phyloP scores from a whole-genome alignment of 23 red algal genomes.

The Chondrus crispus region DNA sequence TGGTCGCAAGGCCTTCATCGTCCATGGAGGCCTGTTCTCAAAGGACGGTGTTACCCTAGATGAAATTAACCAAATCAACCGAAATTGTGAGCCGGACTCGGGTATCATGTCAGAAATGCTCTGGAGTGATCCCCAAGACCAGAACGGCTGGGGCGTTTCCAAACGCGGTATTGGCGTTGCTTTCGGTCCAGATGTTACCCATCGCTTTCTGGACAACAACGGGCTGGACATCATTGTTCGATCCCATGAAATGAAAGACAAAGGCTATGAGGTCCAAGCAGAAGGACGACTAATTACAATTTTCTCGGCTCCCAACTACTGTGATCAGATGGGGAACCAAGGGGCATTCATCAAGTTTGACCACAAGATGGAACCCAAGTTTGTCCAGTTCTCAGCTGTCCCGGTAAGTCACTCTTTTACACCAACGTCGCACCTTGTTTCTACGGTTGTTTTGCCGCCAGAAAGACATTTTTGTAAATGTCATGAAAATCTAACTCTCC shows the following conservation, averaged over 20 bases:
- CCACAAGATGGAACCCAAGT: conserved; percentile 72
- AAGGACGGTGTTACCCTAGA: conserved; percentile 87
- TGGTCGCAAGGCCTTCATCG: conserved; percentile 77
- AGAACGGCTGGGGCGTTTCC: conserved; percentile 79
- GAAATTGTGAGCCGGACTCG: conserved; percentile 81
- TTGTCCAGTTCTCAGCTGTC: conserved; percentile 80
- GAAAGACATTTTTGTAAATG: background rate
- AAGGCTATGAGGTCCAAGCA: conserved; percentile 95
- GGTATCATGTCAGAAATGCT: conserved; percentile 98
- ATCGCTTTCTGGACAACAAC: conserved; percentile 90
- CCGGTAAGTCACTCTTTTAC: background rate
- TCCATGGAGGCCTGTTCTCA: conserved; percentile 96
- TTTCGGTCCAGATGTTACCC: conserved; percentile 97
- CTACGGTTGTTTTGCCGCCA: background rate
- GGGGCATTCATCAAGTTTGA: conserved; percentile 90
- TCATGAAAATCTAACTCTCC: background rate
- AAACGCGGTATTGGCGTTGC: conserved; percentile 97
- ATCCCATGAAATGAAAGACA: conserved; percentile 98
- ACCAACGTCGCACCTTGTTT: background rate
- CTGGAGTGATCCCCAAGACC: conserved; percentile 96
- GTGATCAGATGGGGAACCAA: conserved; percentile 95
- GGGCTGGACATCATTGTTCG: conserved; percentile 83
- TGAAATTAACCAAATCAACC: conserved; percentile 72
- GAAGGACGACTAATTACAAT: conserved; percentile 94
- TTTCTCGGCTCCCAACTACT: conserved; percentile 99